A percentile compares a stretch with the other conserved stretches of the same genome.
These are phyloP conservation scores for Isabelozyma pseudorhagii DNA, from an alignment of 805 yeast genomes.

Conservation along the genomic window DNA sequence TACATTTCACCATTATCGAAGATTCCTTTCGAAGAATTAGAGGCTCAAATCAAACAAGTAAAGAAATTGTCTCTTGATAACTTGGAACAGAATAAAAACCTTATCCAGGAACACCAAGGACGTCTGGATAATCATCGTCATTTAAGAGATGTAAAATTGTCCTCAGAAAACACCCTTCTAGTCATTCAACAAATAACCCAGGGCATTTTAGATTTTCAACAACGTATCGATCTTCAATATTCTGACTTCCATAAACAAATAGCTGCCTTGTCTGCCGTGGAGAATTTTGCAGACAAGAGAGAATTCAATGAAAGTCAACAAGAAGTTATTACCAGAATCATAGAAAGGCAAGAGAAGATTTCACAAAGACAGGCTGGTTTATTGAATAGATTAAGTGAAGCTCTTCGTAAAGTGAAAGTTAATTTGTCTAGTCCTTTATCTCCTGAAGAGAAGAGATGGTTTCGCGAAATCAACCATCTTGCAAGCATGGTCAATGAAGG, in stretches of 20 bases:
- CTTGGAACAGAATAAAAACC: neutral
- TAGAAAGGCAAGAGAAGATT: conserved; percentile 18
- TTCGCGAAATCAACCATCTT: conserved; percentile 31
- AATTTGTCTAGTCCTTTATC: conserved; percentile 29
- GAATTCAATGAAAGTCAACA: neutral
- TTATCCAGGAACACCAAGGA: neutral
- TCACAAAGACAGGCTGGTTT: conserved; percentile 15
- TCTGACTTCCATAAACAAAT: neutral
- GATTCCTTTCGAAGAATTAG: neutral
- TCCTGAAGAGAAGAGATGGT: conserved; percentile 32
- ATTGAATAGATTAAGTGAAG: conserved; percentile 17
- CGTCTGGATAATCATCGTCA: neutral
- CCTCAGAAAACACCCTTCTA: neutral
- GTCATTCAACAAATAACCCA: neutral
- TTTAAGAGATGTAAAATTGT: neutral
- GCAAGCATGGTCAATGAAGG: conserved; percentile 8
- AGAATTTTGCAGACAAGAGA: neutral
- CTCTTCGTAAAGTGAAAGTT: conserved; percentile 19
- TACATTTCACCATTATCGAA: neutral
- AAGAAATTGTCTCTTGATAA: neutral
- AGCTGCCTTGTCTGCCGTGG: neutral
- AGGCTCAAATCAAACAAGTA: neutral
- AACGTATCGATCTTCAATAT: neutral
- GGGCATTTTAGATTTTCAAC: neutral
- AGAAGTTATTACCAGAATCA: conserved; percentile 10